A percentile compares a stretch with the other conserved stretches of the same genome.
Conservation (phyloP, 768 basidiomycete genomes). For the Krasilnikovozyma curviuscula region DNA sequence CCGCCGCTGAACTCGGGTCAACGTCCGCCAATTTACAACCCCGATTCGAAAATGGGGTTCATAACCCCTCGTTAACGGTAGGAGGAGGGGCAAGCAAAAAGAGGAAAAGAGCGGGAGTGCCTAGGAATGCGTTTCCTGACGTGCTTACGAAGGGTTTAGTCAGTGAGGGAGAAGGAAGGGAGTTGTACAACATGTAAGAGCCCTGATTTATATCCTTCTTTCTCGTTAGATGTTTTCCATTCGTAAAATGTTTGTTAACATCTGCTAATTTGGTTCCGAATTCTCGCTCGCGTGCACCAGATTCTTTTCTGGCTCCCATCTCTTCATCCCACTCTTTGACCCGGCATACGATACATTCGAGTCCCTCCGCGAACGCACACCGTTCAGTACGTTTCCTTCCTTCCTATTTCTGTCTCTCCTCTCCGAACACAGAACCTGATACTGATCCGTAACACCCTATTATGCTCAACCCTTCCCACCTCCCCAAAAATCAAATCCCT, state of each 20-base stretch:
- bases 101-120: constrained; percentile 23
- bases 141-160: constrained; percentile 54
- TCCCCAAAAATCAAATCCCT: no score
- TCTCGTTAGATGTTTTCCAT: not conserved
- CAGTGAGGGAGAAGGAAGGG: constrained; percentile 62
- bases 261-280: not conserved
- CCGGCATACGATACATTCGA: constrained; percentile 84
- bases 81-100: no score
- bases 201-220: constrained; percentile 20
- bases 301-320: constrained; percentile 88
- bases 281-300: constrained; percentile 32
- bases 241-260: not conserved
- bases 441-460: no score
- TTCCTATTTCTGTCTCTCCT: constrained; percentile 32
- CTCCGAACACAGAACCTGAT: not conserved
- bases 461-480: no score
- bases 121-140: constrained; percentile 26
- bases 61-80: no score
- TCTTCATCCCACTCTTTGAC: constrained; percentile 91
- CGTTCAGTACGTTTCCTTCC: constrained; percentile 61
- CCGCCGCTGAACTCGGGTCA: constrained; percentile 52
- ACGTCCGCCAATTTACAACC: not conserved
- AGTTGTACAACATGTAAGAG: constrained; percentile 80
- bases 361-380: constrained; percentile 71
- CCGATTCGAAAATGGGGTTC: no score